Evolutionary conservation across 164 flowering plant species (phyloP), one percentile per base, ranked within the genome.

Genomic region (Chloranthus sessilifolius): DNA sequence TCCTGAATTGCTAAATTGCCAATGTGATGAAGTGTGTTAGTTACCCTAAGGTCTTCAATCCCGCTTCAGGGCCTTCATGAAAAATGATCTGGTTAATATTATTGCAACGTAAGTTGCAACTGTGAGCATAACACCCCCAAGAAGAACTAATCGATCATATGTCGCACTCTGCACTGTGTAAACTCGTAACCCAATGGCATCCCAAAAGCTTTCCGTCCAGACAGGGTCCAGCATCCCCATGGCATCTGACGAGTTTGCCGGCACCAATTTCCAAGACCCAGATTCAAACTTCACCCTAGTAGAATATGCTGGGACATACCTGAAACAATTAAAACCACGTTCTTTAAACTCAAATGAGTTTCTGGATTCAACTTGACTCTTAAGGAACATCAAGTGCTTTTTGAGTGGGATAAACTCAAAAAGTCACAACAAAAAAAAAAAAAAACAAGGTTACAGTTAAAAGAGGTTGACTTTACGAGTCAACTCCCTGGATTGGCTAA

Each of bases 141-240:
- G 44, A 48, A 91, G 67, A 28, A 85, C 63, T 5, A 79, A 42
- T 25, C 55, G 63, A 47, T 91, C 94, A 48, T 77, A 91, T 46
- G 70, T 25, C 12, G 74, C 54, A 57, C 47, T 59, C 62, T 91
- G 87, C 5, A 79, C 73, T 11, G 73, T 67, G 62, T 85, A 92
- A 10, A 75, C 78, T 4, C 84, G 70, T 1, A 92, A 65, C 2
- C 74, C 75, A 26, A 92, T 75, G 3, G 64, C 49, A 61, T 82
- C 59, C 98, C 98, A 92, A 53, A 80, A 85, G 74, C 98, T 92
- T 55, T 88, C 98, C 1, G 95, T 80, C 98, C 98, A 92, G 23
- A 92, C 71, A 11, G 98, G 90, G 44, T 91, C 98, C 3, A 71
- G 63, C 59, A 53, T 45, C 25, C 79, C 92, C 92, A 83, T 71